Evolutionary conservation across 495 filamentous ascomycete species (phyloP).

Genomic region (Trichodelitschia bisporula): DNA sequence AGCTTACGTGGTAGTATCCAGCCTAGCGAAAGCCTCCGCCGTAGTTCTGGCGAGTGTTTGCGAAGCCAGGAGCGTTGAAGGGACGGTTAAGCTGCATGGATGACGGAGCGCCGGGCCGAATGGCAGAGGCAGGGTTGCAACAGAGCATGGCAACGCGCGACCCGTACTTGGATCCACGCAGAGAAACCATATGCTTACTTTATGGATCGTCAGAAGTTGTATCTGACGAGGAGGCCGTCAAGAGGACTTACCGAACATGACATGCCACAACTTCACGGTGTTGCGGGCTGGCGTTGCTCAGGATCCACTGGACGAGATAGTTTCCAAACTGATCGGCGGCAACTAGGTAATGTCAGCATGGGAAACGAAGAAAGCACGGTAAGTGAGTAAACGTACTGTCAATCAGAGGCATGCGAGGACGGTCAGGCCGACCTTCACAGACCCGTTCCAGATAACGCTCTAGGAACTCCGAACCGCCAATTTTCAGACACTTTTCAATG

Average conservation of each 20-base stretch:
- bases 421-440: constrained; percentile 71
- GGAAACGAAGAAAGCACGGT: too few species aligned
- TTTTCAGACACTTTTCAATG: constrained; percentile 96
- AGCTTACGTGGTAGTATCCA: too few species aligned
- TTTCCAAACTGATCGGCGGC: constrained; percentile 97
- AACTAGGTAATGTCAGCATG: constrained; percentile 32
- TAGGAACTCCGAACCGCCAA: constrained; percentile 75
- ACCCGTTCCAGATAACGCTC: constrained; percentile 82
- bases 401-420: constrained; percentile 88
- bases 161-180: constrained; percentile 94
- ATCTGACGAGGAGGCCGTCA: constrained; percentile 1
- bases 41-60: too few species aligned
- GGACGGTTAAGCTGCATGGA: too few species aligned
- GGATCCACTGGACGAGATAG: constrained; percentile 90
- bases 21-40: too few species aligned
- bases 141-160: constrained; percentile 97
- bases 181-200: constrained; percentile 95
- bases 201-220: background rate
- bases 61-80: too few species aligned
- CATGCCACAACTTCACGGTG: constrained; percentile 82
- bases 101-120: constrained; percentile 70
- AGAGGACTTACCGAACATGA: constrained; percentile 44
- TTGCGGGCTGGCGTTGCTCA: constrained; percentile 61
- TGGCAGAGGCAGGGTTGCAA: constrained; percentile 72
- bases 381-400: constrained; percentile 62